phyloP scores from a whole-genome alignment of 2,329 filamentous ascomycete genomes.

The Dothistroma pini region DNA sequence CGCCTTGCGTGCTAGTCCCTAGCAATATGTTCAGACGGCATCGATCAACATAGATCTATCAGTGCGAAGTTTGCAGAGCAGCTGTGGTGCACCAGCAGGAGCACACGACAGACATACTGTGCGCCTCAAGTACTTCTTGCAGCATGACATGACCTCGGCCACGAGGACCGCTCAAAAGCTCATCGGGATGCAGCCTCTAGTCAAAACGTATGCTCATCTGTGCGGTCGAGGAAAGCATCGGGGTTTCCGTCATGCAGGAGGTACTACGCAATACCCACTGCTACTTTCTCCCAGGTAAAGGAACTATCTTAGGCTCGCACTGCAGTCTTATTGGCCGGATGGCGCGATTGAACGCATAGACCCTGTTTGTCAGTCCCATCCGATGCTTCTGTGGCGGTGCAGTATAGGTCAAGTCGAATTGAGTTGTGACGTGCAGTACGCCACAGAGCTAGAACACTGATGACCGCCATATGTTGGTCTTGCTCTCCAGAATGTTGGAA shows the following conservation, averaged over 20 bases:
- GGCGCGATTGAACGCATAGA: conserved; percentile 11
- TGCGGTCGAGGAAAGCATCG: conserved; percentile 5
- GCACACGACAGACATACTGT: conserved; percentile 1
- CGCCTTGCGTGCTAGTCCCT: too few relatives aligned
- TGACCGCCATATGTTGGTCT: conserved; percentile 6
- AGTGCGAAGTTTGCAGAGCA: too few relatives aligned
- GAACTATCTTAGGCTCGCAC: background rate
- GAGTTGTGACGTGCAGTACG: background rate
- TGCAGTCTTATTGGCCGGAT: conserved; percentile 12
- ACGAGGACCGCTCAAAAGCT: background rate
- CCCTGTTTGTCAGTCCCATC: background rate
- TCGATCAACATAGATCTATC: too few relatives aligned
- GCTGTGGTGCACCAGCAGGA: background rate
- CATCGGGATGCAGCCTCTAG: background rate
- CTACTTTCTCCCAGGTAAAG: background rate
- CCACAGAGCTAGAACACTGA: background rate
- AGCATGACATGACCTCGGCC: background rate
- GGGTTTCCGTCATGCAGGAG: conserved; percentile 7
- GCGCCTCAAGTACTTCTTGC: background rate
- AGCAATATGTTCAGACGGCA: too few relatives aligned
- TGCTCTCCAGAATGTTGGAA: background rate
- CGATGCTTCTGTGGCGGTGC: conserved; percentile 4
- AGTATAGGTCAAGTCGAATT: background rate
- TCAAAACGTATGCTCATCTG: background rate
- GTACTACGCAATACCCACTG: background rate